A percentile compares a stretch with the other conserved stretches of the same genome.
phyloP scores from a whole-genome alignment of 345 rosid species.

The Geranium rotundifolium region DNA sequence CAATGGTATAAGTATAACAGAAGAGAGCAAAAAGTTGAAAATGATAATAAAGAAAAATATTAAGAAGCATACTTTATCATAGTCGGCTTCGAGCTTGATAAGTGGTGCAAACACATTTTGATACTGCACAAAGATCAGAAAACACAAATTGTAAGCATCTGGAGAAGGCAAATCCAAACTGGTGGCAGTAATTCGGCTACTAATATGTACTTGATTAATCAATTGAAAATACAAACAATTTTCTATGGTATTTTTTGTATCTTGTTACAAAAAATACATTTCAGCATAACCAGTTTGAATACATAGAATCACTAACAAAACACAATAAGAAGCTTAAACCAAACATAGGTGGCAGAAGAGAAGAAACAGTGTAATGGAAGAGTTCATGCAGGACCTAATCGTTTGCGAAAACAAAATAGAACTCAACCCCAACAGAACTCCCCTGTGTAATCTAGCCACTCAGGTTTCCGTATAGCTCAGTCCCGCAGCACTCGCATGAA shows the following conservation, averaged over 20 bases:
- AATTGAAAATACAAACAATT: background rate
- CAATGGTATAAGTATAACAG: background rate
- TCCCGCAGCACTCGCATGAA: no score
- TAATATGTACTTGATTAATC: background rate
- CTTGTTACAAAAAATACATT: background rate
- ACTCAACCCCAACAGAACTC: background rate
- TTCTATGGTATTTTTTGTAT: no score
- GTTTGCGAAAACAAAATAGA: background rate
- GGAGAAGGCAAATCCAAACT: background rate
- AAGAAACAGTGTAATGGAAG: background rate
- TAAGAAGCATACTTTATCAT: conserved; percentile 62
- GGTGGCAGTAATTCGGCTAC: background rate
- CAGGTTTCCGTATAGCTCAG: background rate
- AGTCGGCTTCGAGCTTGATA: conserved; percentile 98
- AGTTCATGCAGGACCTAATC: background rate
- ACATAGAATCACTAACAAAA: background rate
- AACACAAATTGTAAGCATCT: conserved; percentile 5
- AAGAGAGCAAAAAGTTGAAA: background rate
- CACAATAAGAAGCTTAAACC: background rate
- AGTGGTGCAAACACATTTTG: conserved; percentile 99
- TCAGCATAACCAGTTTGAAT: background rate
- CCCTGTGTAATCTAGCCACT: background rate
- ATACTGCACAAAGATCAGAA: conserved; percentile 53
- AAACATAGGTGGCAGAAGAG: background rate
- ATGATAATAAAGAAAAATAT: background rate